Base-by-base conservation (phyloP, 164 flowering plant genomes). In the Buxus sempervirens region DNA sequence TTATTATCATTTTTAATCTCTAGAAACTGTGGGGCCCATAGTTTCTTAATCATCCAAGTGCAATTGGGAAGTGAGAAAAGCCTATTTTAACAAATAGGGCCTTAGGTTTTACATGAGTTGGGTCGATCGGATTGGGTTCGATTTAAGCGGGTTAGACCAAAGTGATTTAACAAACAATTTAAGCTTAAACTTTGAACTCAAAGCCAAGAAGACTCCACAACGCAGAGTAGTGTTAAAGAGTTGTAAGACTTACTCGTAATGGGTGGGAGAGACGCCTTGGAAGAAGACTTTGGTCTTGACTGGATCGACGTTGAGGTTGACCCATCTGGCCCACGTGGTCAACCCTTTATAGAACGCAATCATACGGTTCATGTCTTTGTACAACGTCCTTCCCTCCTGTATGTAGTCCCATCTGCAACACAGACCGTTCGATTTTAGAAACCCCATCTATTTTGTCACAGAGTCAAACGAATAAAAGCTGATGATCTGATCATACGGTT, bases 231-330 rank as follows among this genome's bases (percentile, higher is more conserved):
- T n/a, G n/a, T 15, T 14, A 18, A 22, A 23, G 57, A 1, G 28
- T 23, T 5, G 12, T 21, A 59, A 23, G 2, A 63, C 88, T 82
- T 80, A 89, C 98, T 68, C 14, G 69, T 84, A 89, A 73, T 93
- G 98, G 22, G 90, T 86, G 21, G 98, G 97, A 60, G 97, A 88
- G 55, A 91, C 87, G 20, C 93, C 95, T 41, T 91, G 98, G 76
- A 91, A 94, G 83, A 90, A 88, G 53, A 94, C 91, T 69, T 76
- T 86, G 54, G 96, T 90, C 67, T 60, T 85, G 16, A 80, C 6
- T 25, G 91, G 76, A 54, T 88, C 87, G 16, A 91, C 75, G 25
- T 82, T 82, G 36, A 19, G 59, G 72, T 91, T 86, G 19, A 91
- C 87, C 98, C 97, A 94, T 26, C 62, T 67, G 9, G 75, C 96